Base-by-base conservation (phyloP, 768 basidiomycete genomes). In the Pisolithus sp. region DNA sequence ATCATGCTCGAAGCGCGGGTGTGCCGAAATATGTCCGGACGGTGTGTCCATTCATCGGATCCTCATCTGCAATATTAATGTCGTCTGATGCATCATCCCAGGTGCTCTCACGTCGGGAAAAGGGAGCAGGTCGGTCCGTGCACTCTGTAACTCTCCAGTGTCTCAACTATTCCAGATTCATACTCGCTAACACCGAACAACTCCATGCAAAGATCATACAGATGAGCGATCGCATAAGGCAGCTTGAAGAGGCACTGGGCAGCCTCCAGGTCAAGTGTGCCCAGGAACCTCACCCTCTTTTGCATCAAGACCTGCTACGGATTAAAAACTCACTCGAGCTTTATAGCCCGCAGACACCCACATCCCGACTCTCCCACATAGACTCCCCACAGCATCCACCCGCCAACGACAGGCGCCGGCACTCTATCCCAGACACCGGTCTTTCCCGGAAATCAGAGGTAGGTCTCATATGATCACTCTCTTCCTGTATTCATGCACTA, bases 311-410 rank as follows among this genome's bases (percentile, higher is more conserved):
- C 15, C 68, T 85, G 20, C 71, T 81, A 15, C 76, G 72, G 58
- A 78, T 85, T 54, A 85, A 84, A 59, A 83, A 81, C 30, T 81
- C 83, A 0, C 80, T 85, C 63, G 84, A 86, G 41, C 74, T 85
- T 9, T 80, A 83, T 63, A 69, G 54, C 50, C 64, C 71, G 13
- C 69, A 66, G 18, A 64, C 52, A 49, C 59, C 37, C 31, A 15
- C 31, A 53, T 46, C 61, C 36, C 43, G 57, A 53, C 17, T 58
- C 57, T 4, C 48, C 48, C 26, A 12, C 38, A 10, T 53, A 36
- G 48, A 56, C 17, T 38, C 47, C n/a, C 51, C 57, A 31, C 47
- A 52, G 36, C 41, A 37, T 15, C 50, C 53, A 5, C 20, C 61
- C 5, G 2, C 46, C n/a, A 23, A 6, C 5, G 59, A 57, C 24